Base-by-base conservation (phyloP, 805 yeast genomes). In the Kuraishia capsulata region DNA sequence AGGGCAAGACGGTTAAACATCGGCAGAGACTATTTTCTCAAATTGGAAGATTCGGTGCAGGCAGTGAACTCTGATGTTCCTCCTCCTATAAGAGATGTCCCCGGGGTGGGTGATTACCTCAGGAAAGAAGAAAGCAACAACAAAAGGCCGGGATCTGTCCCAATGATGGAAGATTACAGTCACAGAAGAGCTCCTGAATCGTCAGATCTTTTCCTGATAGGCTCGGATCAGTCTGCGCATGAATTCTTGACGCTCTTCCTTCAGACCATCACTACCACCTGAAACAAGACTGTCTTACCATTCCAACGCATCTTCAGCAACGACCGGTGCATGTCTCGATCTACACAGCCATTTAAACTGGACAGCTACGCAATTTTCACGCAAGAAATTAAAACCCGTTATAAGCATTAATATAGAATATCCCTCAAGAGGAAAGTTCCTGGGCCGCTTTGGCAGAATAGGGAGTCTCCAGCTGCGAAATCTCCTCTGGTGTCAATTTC, bases 401-500 rank as follows among this genome's bases (percentile, higher is more conserved):
- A n/a, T n/a, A n/a, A n/a, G n/a, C n/a, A n/a, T n/a, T n/a, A n/a
- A n/a, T n/a, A n/a, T n/a, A n/a, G n/a, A n/a, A n/a, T n/a, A n/a
- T n/a, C n/a, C n/a, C n/a, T n/a, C n/a, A n/a, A n/a, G n/a, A n/a
- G n/a, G n/a, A n/a, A n/a, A n/a, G n/a, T n/a, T n/a, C n/a, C n/a
- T n/a, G n/a, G n/a, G n/a, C n/a, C 35, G 11, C 29, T 13, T 33
- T 21, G 20, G 36, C 29, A 26, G 16, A 18, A 21, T 64, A 64
- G 4, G 64, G 61, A 38, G 58, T 67, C 42, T 65, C 71, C 37
- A 66, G 49, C 41, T 59, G 63, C 10, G 42, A 33, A 14, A 53
- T 41, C n/a, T 64, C 68, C 23, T 61, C 65, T 4, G 48, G 57
- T 5, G 65, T 54, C 25, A 77, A 53, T 37, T 56, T 47, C 19